phyloP scores from a whole-genome alignment of 371 early-diverging fungal genomes.

The Circinella minor region DNA sequence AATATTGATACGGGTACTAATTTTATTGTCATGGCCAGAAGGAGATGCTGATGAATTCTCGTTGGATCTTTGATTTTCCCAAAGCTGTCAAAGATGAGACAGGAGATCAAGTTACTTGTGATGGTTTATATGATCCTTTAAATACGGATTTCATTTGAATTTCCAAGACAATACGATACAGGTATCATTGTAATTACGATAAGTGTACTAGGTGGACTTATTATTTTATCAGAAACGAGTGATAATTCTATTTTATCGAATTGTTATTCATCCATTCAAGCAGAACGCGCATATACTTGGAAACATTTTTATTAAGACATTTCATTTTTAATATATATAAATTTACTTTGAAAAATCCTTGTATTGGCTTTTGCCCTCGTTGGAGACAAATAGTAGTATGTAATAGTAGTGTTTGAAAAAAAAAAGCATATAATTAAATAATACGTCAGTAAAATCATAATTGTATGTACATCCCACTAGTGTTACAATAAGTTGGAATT shows the following conservation, averaged over 20 bases:
- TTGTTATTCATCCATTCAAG: not conserved
- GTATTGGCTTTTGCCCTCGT: slow-evolving; percentile 9
- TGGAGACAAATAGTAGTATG: not conserved
- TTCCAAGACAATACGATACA: not conserved
- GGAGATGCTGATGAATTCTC: not conserved
- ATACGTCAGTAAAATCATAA: too few relatives aligned
- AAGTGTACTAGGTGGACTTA: not conserved
- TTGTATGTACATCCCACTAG: too few relatives aligned
- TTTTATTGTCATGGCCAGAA: slow-evolving; percentile 7
- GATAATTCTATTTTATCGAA: not conserved
- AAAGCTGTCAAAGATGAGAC: not conserved
- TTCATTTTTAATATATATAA: slow-evolving; percentile 15
- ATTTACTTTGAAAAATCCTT: not conserved
- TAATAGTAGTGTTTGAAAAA: too few relatives aligned
- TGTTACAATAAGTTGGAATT: too few relatives aligned
- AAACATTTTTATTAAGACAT: slow-evolving; percentile 1
- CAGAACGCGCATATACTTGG: not conserved
- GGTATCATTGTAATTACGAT: not conserved
- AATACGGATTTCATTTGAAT: not conserved
- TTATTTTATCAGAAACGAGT: not conserved
- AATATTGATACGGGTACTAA: slow-evolving; percentile 5
- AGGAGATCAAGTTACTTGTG: not conserved
- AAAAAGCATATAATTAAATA: too few relatives aligned
- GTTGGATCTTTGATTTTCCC: not conserved
- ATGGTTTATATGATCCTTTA: not conserved